Percentiles rank a stretch among this genome's conserved stretches.
Conservation (phyloP, 805 yeast species). For the Saccharomycopsis fodiens region DNA sequence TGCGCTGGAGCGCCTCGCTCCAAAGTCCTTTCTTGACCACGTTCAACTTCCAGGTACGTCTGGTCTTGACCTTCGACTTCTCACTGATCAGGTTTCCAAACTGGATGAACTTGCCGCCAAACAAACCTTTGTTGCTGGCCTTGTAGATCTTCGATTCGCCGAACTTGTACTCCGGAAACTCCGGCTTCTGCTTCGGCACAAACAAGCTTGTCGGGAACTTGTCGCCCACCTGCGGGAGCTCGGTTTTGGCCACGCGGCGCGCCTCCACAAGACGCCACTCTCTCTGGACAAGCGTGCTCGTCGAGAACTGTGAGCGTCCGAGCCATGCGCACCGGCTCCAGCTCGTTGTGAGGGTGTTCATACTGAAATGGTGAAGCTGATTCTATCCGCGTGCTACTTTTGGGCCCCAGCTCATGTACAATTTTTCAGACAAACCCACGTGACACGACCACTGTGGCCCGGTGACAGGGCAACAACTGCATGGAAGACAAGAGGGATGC, state of each 20-base stretch:
- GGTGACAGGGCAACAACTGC: too few relatives aligned
- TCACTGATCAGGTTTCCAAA: constrained; percentile 77
- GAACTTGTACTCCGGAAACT: constrained; percentile 65
- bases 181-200: constrained; percentile 37
- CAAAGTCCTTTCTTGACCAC: constrained; percentile 68
- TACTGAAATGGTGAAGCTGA: too few relatives aligned
- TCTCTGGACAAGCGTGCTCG: constrained; percentile 20
- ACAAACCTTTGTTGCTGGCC: constrained; percentile 80
- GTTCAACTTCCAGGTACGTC: constrained; percentile 76
- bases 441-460: too few relatives aligned
- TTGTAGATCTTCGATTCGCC: constrained; percentile 74
- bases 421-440: too few relatives aligned
- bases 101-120: constrained; percentile 78
- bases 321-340: background rate
- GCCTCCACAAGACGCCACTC: constrained; percentile 40
- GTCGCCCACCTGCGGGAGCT: constrained; percentile 47
- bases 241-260: constrained; percentile 38
- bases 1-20: constrained; percentile 68
- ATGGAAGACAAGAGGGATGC: too few relatives aligned
- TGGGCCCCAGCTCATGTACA: too few relatives aligned
- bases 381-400: too few relatives aligned
- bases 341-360: background rate
- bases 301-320: background rate
- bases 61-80: constrained; percentile 58
- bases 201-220: constrained; percentile 33